A percentile compares a stretch with the other conserved stretches of the same genome.
These are phyloP conservation scores for Clonostachys byssicola DNA, from an alignment of 2,329 filamentous ascomycete species.

Conservation along the genomic window DNA sequence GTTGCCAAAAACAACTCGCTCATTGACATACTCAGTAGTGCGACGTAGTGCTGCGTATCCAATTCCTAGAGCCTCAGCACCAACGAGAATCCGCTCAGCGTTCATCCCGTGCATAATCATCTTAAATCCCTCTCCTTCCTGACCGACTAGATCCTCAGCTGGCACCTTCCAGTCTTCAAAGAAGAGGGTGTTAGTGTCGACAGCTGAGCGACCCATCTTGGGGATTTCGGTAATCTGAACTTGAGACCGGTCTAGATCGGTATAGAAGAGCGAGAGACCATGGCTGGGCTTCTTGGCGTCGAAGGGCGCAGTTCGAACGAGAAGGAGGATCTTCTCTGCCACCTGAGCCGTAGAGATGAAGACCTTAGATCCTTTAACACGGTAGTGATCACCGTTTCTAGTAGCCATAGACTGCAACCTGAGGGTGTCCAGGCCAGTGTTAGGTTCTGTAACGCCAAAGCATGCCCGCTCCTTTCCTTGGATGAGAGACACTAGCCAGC, in stretches of 20 bases:
- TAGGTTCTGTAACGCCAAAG: constrained; percentile 82
- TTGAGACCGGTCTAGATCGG: constrained; percentile 64
- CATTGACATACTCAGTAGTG: constrained; percentile 61
- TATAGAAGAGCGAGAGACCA: constrained; percentile 76
- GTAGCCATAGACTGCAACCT: constrained; percentile 62
- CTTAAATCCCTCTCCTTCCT: constrained; percentile 73
- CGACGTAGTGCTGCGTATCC: constrained; percentile 67
- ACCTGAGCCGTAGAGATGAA: constrained; percentile 87
- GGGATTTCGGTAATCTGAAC: constrained; percentile 68
- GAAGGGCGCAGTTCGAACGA: constrained; percentile 69
- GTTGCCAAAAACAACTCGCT: constrained; percentile 59
- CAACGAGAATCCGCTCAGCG: constrained; percentile 69
- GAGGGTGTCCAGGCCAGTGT: constrained; percentile 75
- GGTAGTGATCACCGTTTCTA: constrained; percentile 54
- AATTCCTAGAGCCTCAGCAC: constrained; percentile 74
- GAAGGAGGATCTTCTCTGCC: constrained; percentile 75
- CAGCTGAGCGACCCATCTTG: constrained; percentile 80
- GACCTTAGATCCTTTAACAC: constrained; percentile 75
- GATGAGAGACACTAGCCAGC: constrained; percentile 67
- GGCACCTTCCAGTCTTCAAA: constrained; percentile 75
- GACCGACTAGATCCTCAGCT: constrained; percentile 59
- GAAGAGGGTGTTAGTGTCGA: constrained; percentile 85
- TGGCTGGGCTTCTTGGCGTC: constrained; percentile 67
- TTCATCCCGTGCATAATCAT: constrained; percentile 79
- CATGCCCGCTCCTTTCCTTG: constrained; percentile 68